Percentiles rank a stretch among this genome's conserved stretches.
phyloP scores from a whole-genome alignment of 177 flowering plant genomes.

The Vitis hybrid region DNA sequence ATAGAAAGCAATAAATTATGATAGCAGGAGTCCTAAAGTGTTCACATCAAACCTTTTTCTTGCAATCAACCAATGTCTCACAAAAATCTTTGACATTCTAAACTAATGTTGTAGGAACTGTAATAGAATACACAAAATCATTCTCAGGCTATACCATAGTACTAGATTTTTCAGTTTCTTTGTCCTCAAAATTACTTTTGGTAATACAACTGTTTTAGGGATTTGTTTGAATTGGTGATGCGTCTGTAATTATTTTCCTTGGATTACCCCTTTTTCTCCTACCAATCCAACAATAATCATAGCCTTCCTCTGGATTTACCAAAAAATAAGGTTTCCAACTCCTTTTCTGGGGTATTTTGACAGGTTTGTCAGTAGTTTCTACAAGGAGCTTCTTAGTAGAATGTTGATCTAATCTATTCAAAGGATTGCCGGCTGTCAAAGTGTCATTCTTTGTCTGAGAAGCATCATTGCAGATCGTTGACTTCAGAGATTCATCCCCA shows the following conservation, averaged over 20 bases:
- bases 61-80: conserved; percentile 32
- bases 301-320: conserved; percentile 32
- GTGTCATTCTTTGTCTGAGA: not conserved
- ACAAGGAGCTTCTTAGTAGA: not conserved
- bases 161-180: conserved; percentile 20
- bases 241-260: conserved; percentile 13
- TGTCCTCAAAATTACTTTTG: conserved; percentile 18
- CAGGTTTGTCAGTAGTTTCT: not conserved
- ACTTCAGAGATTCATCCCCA: conserved; percentile 9
- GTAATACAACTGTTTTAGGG: conserved; percentile 20
- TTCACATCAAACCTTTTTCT: conserved; percentile 51
- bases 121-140: not conserved
- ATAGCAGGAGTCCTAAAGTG: not conserved
- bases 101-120: not conserved
- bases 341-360: conserved; percentile 20
- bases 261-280: conserved; percentile 19
- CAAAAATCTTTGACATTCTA: conserved; percentile 7
- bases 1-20: too few species aligned
- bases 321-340: conserved; percentile 34
- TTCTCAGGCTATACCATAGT: conserved; percentile 29
- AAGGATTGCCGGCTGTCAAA: not conserved
- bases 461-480: not conserved
- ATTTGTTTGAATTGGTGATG: conserved; percentile 16
- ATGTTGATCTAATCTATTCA: conserved; percentile 1
- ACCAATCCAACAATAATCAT: not conserved